Evolutionary conservation across 441 rosid genomes (phyloP).

Genomic region (Arabidopsis lyrata): DNA sequence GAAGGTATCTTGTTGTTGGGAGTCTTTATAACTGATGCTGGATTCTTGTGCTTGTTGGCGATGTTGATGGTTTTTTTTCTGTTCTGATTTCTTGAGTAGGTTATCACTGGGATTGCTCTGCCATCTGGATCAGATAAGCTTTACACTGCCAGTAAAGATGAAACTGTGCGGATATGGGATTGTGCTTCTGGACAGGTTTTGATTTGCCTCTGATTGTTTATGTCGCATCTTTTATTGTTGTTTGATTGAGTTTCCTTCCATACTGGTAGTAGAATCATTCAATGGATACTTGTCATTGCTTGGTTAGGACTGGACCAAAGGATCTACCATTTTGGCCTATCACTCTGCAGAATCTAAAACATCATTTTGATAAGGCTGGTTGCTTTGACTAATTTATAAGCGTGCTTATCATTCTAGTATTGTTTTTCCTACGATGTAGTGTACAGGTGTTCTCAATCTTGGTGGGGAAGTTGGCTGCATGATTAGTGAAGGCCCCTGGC

Average conservation of each 20-base stretch:
- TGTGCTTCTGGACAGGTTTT: slow-evolving; percentile 94
- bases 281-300: slow-evolving; percentile 29
- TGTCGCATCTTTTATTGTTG: slow-evolving; percentile 51
- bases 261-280: slow-evolving; percentile 52
- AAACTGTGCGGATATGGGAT: slow-evolving; percentile 89
- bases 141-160: slow-evolving; percentile 89
- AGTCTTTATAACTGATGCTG: not conserved
- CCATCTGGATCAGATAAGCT: slow-evolving; percentile 92
- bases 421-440: slow-evolving; percentile 53
- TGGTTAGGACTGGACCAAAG: slow-evolving; percentile 3
- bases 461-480: slow-evolving; percentile 95
- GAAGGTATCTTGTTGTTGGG: slow-evolving; percentile 52
- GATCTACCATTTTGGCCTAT: slow-evolving; percentile 10
- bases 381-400: not conserved
- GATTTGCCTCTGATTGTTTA: not conserved
- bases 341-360: not conserved
- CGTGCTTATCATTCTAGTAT: not conserved
- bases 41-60: slow-evolving; percentile 68
- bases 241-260: slow-evolving; percentile 4
- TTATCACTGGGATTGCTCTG: slow-evolving; percentile 84
- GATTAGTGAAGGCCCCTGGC: slow-evolving; percentile 97
- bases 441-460: slow-evolving; percentile 65
- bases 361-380: not conserved
- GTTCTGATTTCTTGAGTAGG: slow-evolving; percentile 51
- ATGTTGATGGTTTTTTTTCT: slow-evolving; percentile 12